A percentile compares a stretch with the other conserved stretches of the same genome.
phyloP scores from a whole-genome alignment of 2,329 filamentous ascomycete genomes.

The Calonectria montana region DNA sequence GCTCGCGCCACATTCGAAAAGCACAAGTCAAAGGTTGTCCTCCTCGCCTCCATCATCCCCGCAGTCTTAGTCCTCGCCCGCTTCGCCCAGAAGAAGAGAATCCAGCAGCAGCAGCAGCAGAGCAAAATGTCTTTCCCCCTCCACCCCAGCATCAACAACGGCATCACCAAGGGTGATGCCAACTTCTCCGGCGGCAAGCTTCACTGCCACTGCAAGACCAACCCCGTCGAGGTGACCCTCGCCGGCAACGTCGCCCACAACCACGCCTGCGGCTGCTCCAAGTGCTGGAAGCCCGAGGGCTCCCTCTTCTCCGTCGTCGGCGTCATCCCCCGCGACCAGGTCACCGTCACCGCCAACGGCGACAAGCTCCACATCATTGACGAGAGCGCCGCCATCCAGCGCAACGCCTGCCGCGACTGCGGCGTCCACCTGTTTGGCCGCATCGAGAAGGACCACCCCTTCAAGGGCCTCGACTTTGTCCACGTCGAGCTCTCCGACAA shows the following conservation, averaged over 20 bases:
- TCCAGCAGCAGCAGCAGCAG: constrained; percentile 9
- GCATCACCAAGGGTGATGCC: constrained; percentile 65
- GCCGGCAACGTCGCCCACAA: constrained; percentile 72
- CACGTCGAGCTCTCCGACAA: constrained; percentile 70
- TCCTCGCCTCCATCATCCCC: constrained; percentile 37
- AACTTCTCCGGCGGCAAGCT: constrained; percentile 71
- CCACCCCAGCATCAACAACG: constrained; percentile 73
- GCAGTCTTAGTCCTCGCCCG: constrained; percentile 29
- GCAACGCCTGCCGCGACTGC: constrained; percentile 70
- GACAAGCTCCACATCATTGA: constrained; percentile 70
- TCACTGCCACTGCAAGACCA: constrained; percentile 67
- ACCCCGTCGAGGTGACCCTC: constrained; percentile 69
- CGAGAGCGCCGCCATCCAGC: constrained; percentile 66
- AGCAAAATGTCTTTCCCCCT: constrained; percentile 49
- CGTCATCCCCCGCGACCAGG: constrained; percentile 66
- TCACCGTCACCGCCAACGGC: constrained; percentile 67
- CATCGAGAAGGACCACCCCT: constrained; percentile 73
- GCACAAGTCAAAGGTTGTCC: constrained; percentile 28
- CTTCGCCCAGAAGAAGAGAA: constrained; percentile 35
- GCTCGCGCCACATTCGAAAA: constrained; percentile 18
- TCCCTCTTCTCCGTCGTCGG: constrained; percentile 73
- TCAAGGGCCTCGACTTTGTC: constrained; percentile 77
- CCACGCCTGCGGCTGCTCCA: constrained; percentile 78
- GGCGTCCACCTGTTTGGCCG: constrained; percentile 73
- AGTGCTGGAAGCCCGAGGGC: constrained; percentile 76